These are phyloP conservation scores for Xanthoceras sorbifolium DNA, from an alignment of 345 rosid genomes.

Conservation along the genomic window DNA sequence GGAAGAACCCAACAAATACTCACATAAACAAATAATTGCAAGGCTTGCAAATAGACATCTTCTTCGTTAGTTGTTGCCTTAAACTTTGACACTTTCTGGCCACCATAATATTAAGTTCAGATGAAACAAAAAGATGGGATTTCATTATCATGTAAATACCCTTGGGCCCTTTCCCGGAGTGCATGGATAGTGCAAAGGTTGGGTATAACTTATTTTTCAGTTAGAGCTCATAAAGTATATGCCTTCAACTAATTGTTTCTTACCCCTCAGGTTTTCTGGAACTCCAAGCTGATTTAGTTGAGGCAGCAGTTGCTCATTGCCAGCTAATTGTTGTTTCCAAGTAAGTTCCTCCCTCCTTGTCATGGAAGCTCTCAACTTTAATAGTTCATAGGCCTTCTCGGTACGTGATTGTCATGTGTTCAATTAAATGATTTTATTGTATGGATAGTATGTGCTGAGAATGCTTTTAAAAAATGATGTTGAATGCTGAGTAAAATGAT, in stretches of 20 bases:
- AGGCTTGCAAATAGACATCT: background rate
- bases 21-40: background rate
- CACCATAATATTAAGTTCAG: background rate
- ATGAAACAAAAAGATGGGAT: background rate
- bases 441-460: background rate
- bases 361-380: background rate
- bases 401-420: background rate
- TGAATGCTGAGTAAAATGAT: background rate
- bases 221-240: constrained; percentile 5
- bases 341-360: constrained; percentile 44
- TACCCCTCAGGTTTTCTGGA: constrained; percentile 72
- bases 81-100: background rate
- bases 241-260: background rate
- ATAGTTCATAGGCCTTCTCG: background rate
- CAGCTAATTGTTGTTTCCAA: constrained; percentile 93
- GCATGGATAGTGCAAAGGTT: background rate
- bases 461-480: background rate
- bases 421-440: background rate
- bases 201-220: background rate
- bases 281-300: constrained; percentile 75
- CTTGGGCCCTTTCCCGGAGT: background rate
- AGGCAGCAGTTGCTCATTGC: constrained; percentile 95
- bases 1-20: too few species aligned
- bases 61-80: background rate
- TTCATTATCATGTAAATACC: background rate